phyloP scores from a whole-genome alignment of 2,329 filamentous ascomycete genomes.

The Exophiala aquamarina region DNA sequence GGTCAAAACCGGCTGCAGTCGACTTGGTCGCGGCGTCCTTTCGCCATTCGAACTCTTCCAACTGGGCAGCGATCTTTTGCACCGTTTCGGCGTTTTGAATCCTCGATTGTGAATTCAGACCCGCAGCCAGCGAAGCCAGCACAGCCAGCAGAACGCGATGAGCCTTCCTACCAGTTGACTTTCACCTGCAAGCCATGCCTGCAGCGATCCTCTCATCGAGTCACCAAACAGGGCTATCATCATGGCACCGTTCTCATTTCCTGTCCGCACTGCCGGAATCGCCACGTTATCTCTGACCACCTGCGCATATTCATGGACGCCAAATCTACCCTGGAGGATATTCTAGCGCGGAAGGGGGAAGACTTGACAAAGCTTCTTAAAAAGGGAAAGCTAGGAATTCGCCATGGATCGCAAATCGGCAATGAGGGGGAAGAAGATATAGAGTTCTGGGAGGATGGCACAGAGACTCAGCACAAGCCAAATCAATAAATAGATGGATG shows the following conservation, averaged over 20 bases:
- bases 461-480: constrained; percentile 34
- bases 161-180: constrained; percentile 72
- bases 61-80: background rate
- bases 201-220: constrained; percentile 74
- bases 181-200: constrained; percentile 92
- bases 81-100: constrained; percentile 16
- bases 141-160: constrained; percentile 2
- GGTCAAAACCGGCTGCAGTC: constrained; percentile 5
- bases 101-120: constrained; percentile 19
- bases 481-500: too few relatives aligned
- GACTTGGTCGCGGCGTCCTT: constrained; percentile 3
- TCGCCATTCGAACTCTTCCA: background rate
- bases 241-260: constrained; percentile 83
- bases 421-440: constrained; percentile 73
- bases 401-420: constrained; percentile 56
- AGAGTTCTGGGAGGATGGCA: constrained; percentile 84
- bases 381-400: constrained; percentile 70
- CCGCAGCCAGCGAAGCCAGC: constrained; percentile 6
- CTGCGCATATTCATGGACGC: constrained; percentile 59
- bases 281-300: constrained; percentile 91
- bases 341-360: constrained; percentile 52
- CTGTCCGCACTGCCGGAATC: constrained; percentile 80
- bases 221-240: constrained; percentile 96
- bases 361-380: constrained; percentile 66
- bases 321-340: constrained; percentile 43